Conservation (phyloP, 1,139 yeast species). For the Magnusiomyces tetraspermus region DNA sequence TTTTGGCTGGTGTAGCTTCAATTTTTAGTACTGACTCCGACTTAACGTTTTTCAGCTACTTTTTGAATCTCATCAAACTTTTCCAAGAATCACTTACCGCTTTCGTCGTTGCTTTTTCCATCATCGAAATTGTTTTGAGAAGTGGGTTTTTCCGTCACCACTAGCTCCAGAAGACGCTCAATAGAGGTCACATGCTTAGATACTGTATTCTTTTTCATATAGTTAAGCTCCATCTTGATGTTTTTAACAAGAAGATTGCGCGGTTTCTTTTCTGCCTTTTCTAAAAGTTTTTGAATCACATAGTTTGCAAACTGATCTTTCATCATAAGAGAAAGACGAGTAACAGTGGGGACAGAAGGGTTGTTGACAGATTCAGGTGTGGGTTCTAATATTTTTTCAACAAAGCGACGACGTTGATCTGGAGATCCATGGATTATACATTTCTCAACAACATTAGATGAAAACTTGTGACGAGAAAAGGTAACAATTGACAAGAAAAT, state of each 20-base stretch:
- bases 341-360: constrained; percentile 9
- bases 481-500: constrained; percentile 57
- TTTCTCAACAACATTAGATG: constrained; percentile 94
- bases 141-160: not conserved
- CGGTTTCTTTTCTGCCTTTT: constrained; percentile 58
- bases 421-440: constrained; percentile 67
- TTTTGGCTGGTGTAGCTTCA: too few species aligned
- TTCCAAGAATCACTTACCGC: too few species aligned
- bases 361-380: constrained; percentile 15
- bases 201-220: constrained; percentile 36
- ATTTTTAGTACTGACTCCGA: too few species aligned
- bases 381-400: constrained; percentile 46
- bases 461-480: constrained; percentile 90
- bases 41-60: too few species aligned
- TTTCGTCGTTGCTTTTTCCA: too few species aligned
- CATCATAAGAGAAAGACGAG: constrained; percentile 53
- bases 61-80: too few species aligned
- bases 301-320: constrained; percentile 96
- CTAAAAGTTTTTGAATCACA: constrained; percentile 89
- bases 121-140: not conserved
- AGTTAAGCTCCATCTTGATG: constrained; percentile 35
- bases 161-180: constrained; percentile 50
- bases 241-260: constrained; percentile 31
- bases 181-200: constrained; percentile 86
- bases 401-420: constrained; percentile 52